Percentiles rank a stretch among this genome's conserved stretches.
phyloP scores from a whole-genome alignment of 345 rosid species.

The Rhodomyrtus tomentosa region DNA sequence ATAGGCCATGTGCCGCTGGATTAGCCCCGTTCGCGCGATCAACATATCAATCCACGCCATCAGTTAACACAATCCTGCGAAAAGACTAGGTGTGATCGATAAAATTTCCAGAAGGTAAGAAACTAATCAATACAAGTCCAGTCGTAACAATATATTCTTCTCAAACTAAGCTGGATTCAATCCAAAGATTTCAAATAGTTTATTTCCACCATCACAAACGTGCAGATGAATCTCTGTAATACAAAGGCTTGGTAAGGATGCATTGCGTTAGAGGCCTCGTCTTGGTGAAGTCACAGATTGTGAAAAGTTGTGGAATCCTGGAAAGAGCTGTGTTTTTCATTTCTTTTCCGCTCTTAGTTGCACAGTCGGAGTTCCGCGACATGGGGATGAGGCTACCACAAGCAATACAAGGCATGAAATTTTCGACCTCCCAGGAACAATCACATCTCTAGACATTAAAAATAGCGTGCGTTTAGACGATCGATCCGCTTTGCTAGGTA shows the following conservation, averaged over 20 bases:
- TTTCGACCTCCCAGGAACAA: not conserved
- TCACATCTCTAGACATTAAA: not conserved
- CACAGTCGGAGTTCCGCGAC: fast-evolving
- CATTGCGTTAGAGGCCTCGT: not conserved
- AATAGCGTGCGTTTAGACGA: not conserved
- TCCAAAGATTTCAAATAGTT: not conserved
- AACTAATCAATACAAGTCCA: not conserved
- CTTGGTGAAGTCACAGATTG: not conserved
- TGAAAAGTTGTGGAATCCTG: not conserved
- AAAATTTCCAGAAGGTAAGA: not conserved
- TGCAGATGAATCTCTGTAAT: not conserved
- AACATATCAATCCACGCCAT: not conserved
- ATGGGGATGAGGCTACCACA: not conserved
- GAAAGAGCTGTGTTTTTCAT: not conserved
- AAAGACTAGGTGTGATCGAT: not conserved
- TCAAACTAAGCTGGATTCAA: not conserved
- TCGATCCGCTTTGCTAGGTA: not conserved
- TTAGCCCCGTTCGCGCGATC: not conserved
- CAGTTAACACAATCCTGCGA: not conserved
- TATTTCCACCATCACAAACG: not conserved
- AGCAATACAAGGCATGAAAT: not conserved
- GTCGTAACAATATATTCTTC: not conserved
- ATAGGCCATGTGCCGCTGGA: not conserved
- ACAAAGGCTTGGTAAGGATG: not conserved
- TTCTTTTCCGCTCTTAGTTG: not conserved